A percentile compares a stretch with the other conserved stretches of the same genome.
Evolutionary conservation across 768 basidiomycete genomes (phyloP).

Genomic region (Kwoniella dejecticola): DNA sequence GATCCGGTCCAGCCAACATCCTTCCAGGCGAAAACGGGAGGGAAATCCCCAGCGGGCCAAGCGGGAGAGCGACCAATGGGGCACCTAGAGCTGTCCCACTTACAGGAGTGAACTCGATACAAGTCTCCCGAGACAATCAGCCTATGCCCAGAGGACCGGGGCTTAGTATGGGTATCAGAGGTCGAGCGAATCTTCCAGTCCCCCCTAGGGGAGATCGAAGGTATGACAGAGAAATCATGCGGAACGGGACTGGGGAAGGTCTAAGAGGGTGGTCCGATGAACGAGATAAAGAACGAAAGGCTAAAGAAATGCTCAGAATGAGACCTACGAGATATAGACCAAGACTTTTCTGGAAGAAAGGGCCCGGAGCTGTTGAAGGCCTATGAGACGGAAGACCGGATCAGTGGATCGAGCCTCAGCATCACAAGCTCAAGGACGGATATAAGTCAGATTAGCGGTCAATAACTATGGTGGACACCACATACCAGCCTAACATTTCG

Average conservation of each 20-base stretch:
- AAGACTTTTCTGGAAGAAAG: slow-evolving; percentile 42
- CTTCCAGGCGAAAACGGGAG: not conserved
- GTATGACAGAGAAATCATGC: slow-evolving; percentile 18
- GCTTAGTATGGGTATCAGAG: slow-evolving; percentile 19
- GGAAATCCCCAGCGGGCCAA: slow-evolving; percentile 5
- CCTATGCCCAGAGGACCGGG: slow-evolving; percentile 3
- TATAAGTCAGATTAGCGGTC: no score
- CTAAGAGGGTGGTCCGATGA: slow-evolving; percentile 10
- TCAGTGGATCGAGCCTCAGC: no score
- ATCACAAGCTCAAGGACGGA: no score
- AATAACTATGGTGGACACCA: no score
- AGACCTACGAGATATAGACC: slow-evolving; percentile 37
- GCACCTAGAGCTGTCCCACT: slow-evolving; percentile 3
- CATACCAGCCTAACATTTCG: no score
- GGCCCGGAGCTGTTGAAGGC: slow-evolving; percentile 33
- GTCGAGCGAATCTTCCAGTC: slow-evolving; percentile 6
- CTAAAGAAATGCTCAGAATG: slow-evolving; percentile 25
- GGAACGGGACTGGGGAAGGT: not conserved
- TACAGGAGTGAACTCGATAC: slow-evolving; percentile 23
- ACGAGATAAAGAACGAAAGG: slow-evolving; percentile 11
- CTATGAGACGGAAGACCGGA: no score
- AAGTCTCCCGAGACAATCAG: not conserved
- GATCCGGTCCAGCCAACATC: not conserved
- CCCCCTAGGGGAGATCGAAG: not conserved
- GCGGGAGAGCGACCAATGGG: not conserved